phyloP scores from a whole-genome alignment of 2,329 filamentous ascomycete species.

The Trichothecium roseum region DNA sequence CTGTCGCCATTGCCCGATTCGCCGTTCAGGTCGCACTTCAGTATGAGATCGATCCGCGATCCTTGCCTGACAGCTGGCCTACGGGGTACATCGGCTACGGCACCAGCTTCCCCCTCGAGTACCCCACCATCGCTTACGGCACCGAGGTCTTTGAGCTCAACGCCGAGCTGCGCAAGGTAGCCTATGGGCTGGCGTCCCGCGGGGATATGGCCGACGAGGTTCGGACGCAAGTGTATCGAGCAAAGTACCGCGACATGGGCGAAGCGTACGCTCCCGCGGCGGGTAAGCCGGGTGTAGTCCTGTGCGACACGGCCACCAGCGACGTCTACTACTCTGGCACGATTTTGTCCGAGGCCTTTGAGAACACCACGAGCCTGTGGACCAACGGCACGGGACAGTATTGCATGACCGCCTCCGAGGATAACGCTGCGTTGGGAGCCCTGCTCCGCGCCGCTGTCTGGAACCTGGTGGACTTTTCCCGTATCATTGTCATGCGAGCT shows the following conservation, averaged over 20 bases:
- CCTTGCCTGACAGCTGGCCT: slow-evolving; percentile 52
- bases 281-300: slow-evolving; percentile 41
- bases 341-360: slow-evolving; percentile 51
- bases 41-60: slow-evolving; percentile 63
- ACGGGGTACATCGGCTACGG: slow-evolving; percentile 63
- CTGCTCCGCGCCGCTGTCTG: slow-evolving; percentile 48
- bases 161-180: slow-evolving; percentile 42
- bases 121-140: slow-evolving; percentile 51
- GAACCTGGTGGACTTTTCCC: slow-evolving; percentile 51
- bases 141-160: slow-evolving; percentile 63
- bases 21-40: slow-evolving; percentile 66
- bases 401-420: slow-evolving; percentile 64
- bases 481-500: slow-evolving; percentile 59
- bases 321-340: slow-evolving; percentile 62
- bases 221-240: slow-evolving; percentile 41
- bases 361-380: slow-evolving; percentile 50
- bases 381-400: slow-evolving; percentile 60
- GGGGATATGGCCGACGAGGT: slow-evolving; percentile 42
- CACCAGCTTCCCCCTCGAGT: slow-evolving; percentile 39
- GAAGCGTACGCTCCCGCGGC: slow-evolving; percentile 30
- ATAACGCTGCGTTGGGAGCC: slow-evolving; percentile 58
- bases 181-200: slow-evolving; percentile 36
- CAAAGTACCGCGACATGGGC: slow-evolving; percentile 33
- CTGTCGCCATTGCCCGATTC: slow-evolving; percentile 58
- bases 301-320: slow-evolving; percentile 58